Base-by-base conservation (phyloP, 176 grass and related monocot species). In the Triticum timopheevii region DNA sequence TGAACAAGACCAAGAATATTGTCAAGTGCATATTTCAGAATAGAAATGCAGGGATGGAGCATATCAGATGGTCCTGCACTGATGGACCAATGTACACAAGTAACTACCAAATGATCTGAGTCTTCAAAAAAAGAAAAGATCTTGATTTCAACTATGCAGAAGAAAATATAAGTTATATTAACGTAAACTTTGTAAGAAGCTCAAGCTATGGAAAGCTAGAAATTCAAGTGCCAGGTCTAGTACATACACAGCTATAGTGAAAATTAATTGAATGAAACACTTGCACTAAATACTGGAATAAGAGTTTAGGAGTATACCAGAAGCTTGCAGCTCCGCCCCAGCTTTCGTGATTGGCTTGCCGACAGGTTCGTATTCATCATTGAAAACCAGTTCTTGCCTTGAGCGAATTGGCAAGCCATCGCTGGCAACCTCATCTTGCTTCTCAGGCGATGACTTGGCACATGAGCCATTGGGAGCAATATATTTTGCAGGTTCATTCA, bases 311-410 rank as follows among this genome's bases (percentile, higher is more conserved):
- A 69, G 38, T 31, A 77, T 97, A 98, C 95, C 95, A 80, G 95
- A 98, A 80, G 95, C 95, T 90, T 98, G 95, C 22, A 93, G 76
- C 85, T 95, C 93, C 49, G 80, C 93, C 58, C 91, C 93, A 12
- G 79, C 59, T 90, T 98, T 95, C 81, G 83, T 92, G 22, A 87
- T 93, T 16, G 95, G 90, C 16, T 89, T 87, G 25, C 95, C 95
- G 15, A 95, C 87, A 20, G 95, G 95, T 81, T 85, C 82, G 88
- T 98, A 86, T 49, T 93, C 93, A 16, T 86, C 90, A 76, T 59
- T 81, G 30, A 95, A 70, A 88, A 93, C 25, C 3, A 95, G 62
- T 36, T 86, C 87, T 63, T 95, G 95, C 66, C 85, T 87, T 58
- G 95, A 98, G 50, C 76, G 77, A 80, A 92, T 86, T 49, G 90